Evolutionary conservation across 345 rosid species (phyloP), one percentile per base, ranked within the genome.

Genomic region (Lenwebbia sp.): DNA sequence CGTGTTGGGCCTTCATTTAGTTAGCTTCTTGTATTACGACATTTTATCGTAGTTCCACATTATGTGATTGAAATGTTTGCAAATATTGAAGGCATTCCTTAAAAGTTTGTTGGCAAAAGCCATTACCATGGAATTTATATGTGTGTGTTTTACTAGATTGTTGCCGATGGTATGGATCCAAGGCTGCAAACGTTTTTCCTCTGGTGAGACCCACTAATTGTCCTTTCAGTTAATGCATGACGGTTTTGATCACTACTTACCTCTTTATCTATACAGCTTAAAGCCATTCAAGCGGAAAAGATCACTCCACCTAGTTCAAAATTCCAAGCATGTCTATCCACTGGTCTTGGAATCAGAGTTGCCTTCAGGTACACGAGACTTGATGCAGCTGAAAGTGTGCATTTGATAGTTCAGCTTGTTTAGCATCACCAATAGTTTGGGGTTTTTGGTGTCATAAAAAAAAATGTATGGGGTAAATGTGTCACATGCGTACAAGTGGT

Each of bases 161-260:
- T 93, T 90, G 94, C 96, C 25, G 95, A 93, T 57, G 95, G 93
- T 74, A 88, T 91, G 90, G 98, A 98, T 93, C 99, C 99, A 50
- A 95, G 94, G 91, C 98, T 94, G 70, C 98, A 98, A 90, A 94
- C 98, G 8, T 94, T 98, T 91, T 92, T 87, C 92, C 95, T 91
- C 86, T 92, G 94, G 99, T 95, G 91, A 89, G 94, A 88, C 75
- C 82, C 76, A 6, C 28, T 82, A 21, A n/a, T 62, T 78, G 56
- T 51, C 51, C 33, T 40, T 53, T 33, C 78, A 26, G 50, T 47
- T 51, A 60, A 62, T n/a, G 53, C 54, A 25, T 84, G 44, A 83
- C 53, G 41, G 84, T 83, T 19, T 33, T 83, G 26, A 83, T 83
- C 57, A 19, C 56, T 83, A 78, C 70, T 85, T 28, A n/a, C 26